phyloP scores from a whole-genome alignment of 345 rosid genomes.

The Leavenworthia alabamica region DNA sequence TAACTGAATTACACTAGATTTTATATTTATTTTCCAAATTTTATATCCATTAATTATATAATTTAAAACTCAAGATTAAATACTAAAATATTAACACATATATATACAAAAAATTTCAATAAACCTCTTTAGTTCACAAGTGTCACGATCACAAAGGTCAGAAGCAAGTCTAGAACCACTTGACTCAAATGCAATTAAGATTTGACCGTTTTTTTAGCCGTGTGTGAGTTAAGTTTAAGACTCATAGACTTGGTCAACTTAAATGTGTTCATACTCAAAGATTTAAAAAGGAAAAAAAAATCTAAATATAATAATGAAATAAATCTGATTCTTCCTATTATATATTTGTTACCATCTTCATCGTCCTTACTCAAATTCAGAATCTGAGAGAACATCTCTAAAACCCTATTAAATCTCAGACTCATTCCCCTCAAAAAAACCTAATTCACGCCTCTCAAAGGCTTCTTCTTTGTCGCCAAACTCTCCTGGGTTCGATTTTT shows the following conservation, averaged over 20 bases:
- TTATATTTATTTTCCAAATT: background rate
- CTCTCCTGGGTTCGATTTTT: conserved; percentile 22
- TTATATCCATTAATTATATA: background rate
- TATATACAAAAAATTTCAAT: background rate
- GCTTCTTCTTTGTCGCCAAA: background rate
- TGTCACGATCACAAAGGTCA: background rate
- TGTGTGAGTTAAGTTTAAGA: background rate
- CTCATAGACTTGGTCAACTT: background rate
- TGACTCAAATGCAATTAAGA: background rate
- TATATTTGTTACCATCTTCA: background rate
- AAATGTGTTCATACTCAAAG: background rate
- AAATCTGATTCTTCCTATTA: background rate
- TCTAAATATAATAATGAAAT: background rate
- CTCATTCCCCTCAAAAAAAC: background rate
- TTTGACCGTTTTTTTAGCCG: background rate
- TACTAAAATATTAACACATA: background rate
- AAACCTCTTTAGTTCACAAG: background rate
- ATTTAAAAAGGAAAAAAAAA: background rate
- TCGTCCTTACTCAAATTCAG: background rate
- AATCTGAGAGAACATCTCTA: conserved; percentile 23
- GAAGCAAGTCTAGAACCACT: background rate
- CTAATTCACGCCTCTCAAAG: conserved; percentile 4
- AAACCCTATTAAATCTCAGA: conserved; percentile 26
- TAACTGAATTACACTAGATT: background rate
- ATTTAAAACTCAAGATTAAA: background rate